phyloP scores from a whole-genome alignment of 2,329 filamentous ascomycete species.

The Epichloe typhina region DNA sequence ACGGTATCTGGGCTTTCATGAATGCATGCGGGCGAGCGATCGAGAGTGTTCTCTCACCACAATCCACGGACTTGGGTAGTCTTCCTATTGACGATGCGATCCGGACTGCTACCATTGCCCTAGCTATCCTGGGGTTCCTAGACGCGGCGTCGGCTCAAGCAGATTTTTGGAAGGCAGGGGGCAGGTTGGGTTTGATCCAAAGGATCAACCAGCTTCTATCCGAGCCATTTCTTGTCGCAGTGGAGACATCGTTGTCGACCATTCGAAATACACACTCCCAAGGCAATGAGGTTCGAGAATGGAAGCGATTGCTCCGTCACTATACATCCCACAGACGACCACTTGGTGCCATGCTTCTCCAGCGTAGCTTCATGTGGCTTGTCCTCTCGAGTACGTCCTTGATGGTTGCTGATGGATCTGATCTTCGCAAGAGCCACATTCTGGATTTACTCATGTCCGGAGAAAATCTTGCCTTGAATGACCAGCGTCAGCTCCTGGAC shows the following conservation, averaged over 20 bases:
- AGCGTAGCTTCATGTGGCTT: constrained; percentile 77
- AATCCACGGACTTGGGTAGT: constrained; percentile 40
- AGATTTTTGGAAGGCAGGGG: constrained; percentile 66
- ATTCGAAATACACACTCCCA: constrained; percentile 65
- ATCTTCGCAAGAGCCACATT: constrained; percentile 48
- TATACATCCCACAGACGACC: constrained; percentile 72
- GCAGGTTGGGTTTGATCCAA: constrained; percentile 61
- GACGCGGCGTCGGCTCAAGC: constrained; percentile 67
- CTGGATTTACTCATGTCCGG: constrained; percentile 60
- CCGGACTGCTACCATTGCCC: constrained; percentile 59
- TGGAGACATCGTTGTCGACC: constrained; percentile 83
- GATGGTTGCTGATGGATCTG: constrained; percentile 49
- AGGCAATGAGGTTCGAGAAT: constrained; percentile 59
- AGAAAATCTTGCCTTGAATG: constrained; percentile 29
- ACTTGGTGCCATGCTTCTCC: constrained; percentile 79
- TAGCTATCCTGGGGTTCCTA: constrained; percentile 83
- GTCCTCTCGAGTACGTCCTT: constrained; percentile 68
- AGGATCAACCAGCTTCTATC: constrained; percentile 62
- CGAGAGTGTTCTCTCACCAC: constrained; percentile 38
- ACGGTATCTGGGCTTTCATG: constrained; percentile 59
- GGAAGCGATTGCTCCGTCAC: constrained; percentile 74
- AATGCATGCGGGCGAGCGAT: constrained; percentile 54
- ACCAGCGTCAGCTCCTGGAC: constrained; percentile 25
- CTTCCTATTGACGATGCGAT: constrained; percentile 53
- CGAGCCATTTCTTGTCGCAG: constrained; percentile 69